Base-by-base conservation (phyloP, 192 early-diverging fungal species). In the Jimgerdemannia lactiflua region DNA sequence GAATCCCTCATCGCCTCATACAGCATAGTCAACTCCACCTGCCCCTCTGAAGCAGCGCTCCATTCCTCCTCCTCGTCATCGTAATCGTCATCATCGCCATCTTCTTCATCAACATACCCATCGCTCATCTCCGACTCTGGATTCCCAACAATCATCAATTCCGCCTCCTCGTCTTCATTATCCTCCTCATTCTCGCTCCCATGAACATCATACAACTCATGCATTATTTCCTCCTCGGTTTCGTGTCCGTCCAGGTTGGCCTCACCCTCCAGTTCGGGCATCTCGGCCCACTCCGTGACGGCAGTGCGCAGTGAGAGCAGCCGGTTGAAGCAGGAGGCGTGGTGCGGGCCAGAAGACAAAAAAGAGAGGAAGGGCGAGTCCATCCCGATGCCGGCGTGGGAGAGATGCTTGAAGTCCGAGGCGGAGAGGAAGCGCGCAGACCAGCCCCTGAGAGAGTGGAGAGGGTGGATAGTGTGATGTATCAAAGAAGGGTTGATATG, bases 291-390 rank as follows among this genome's bases (percentile, higher is more conserved):
- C 69, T 80, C 49, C 49, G 72, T 14, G 69, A 74, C 71, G 74
- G 75, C n/a, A 73, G 76, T 40, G 76, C 77, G 19, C 75, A 69
- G 7, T 78, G 75, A 63, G 71, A 71, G 65, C 69, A 41, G 3
- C 78, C 77, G 40, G 79, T 77, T n/a, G 74, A 14, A 69, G 76
- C n/a, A n/a, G n/a, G n/a, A n/a, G n/a, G 71, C 19, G 76, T 70
- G 40, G 79, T 75, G 44, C 42, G 41, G 49, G 76, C 63, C 43
- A 78, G 77, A 44, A 70, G 67, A 67, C 77, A 54, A 54, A 11
- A 54, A 7, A 54, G 49, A 54, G 49, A 54, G 49, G 49, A 67
- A 67, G 20, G 67, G 17, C 67, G 67, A 67, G 40, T 67, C 67
- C 17, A 17, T 67, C 4, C 67, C 67, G n/a, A 67, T 41, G 67